Evolutionary conservation across 352 stramenopile genomes (phyloP), one percentile per base, ranked within the genome.

Genomic region (Hyaloperonospora arabidopsidis): DNA sequence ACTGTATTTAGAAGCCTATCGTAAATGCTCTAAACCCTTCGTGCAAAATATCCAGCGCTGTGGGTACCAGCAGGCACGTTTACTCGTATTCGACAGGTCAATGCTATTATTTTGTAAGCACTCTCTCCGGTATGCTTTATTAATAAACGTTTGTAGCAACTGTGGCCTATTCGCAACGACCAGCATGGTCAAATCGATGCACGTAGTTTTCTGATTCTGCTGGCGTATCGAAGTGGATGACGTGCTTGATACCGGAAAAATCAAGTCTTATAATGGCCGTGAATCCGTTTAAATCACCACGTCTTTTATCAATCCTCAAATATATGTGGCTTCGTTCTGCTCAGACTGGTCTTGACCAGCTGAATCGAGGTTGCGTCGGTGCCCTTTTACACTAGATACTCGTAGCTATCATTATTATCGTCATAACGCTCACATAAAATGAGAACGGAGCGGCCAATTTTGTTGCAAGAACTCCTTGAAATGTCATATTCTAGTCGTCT

Each of bases 171-270:
- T 96, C 97, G 62, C 93, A 97, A 38, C 97, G 95, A 35, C 96
- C 97, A 8, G 97, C 99, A 53, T 96, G 94, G 40, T 96, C 97
- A 59, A 99, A 99, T 50, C 97, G 81, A 89, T 99, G 97, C 35
- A 99, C 96, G 70, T 99, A 99, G 70, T 99, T 99, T 73, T 99
- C 97, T 63, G 99, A 99, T 70, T 99, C 95, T 39, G 78, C 81
- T 0, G 97, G 97, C 97, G 99, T 99, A 71, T 99, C 96, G 64
- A 98, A 99, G 69, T 99, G 99, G 59, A 99, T 98, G 15, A 99
- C 97, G 69, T 99, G 96, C 70, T 99, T 97, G 64, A 99, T 98
- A 67, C 98, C 93, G 0, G 95, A 86, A 54, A 99, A 99, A 67
- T 99, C 97, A 19, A 99, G 74, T 41, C 97, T 96, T 64, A 99